Conservation (phyloP, 2,329 filamentous ascomycete genomes). For the Diaporthe capsici region DNA sequence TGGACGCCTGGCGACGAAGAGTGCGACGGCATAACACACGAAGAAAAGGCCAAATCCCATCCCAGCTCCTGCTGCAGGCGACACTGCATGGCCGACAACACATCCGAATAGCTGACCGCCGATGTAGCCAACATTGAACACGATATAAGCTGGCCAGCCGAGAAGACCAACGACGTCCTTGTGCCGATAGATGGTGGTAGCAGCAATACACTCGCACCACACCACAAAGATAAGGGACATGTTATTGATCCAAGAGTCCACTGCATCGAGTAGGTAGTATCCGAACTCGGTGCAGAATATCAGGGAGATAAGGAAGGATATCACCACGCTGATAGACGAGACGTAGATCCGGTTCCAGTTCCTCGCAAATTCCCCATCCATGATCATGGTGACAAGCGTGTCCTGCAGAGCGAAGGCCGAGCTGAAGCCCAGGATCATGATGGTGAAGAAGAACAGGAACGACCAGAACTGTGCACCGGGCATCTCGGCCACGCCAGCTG, state of each 20-base stretch:
- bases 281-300: constrained; percentile 1
- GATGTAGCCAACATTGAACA: not conserved
- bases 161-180: constrained; percentile 14
- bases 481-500: not conserved
- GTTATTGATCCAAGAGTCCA: constrained; percentile 17
- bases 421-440: constrained; percentile 3
- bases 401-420: constrained; percentile 11
- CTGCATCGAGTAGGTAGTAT: constrained; percentile 2
- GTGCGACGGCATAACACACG: not conserved
- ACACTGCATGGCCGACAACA: not conserved
- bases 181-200: constrained; percentile 7
- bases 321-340: not conserved
- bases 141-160: constrained; percentile 3
- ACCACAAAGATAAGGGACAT: constrained; percentile 7
- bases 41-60: not conserved
- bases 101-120: constrained; percentile 4
- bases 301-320: constrained; percentile 10
- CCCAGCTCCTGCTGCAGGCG: not conserved
- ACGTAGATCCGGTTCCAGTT: constrained; percentile 5
- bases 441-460: constrained; percentile 8
- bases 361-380: constrained; percentile 3
- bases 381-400: constrained; percentile 9
- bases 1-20: not conserved
- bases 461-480: constrained; percentile 6
- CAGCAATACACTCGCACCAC: constrained; percentile 18